Evolutionary conservation across 768 basidiomycete species (phyloP).

Genomic region (Auricularia heimuer): DNA sequence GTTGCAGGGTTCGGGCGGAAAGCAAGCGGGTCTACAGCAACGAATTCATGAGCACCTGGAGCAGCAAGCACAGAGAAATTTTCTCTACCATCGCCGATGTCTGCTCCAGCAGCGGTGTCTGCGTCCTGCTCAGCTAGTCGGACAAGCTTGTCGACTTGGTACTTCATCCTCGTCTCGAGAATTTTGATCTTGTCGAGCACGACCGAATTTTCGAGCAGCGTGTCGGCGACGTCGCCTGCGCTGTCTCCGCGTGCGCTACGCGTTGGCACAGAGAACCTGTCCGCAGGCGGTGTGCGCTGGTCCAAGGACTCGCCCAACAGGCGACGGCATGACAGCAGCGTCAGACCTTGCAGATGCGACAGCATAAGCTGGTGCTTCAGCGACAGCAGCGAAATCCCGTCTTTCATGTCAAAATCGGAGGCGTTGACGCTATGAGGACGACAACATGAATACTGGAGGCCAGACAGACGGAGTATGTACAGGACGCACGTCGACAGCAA

Average conservation of each 20-base stretch:
- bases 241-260: constrained; percentile 45
- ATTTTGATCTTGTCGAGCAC: constrained; percentile 82
- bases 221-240: constrained; percentile 70
- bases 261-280: constrained; percentile 42
- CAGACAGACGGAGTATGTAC: neutral
- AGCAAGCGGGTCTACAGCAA: constrained; percentile 65
- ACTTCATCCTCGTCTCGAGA: constrained; percentile 79
- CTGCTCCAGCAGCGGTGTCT: constrained; percentile 25
- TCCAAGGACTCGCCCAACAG: constrained; percentile 51
- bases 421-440: constrained; percentile 19
- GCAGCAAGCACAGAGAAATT: no score
- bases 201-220: constrained; percentile 68
- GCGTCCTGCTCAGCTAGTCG: constrained; percentile 57
- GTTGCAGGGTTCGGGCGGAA: constrained; percentile 87
- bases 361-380: constrained; percentile 78
- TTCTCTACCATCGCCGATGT: constrained; percentile 49
- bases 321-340: constrained; percentile 62
- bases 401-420: constrained; percentile 40
- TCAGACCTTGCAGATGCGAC: constrained; percentile 76
- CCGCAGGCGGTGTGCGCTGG: constrained; percentile 34
- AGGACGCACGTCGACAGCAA: constrained; percentile 44
- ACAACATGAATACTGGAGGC: neutral
- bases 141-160: constrained; percentile 94
- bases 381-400: constrained; percentile 87
- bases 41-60: no score